phyloP scores from a whole-genome alignment of 129 eudicot species.

The Escallonia rubra region DNA sequence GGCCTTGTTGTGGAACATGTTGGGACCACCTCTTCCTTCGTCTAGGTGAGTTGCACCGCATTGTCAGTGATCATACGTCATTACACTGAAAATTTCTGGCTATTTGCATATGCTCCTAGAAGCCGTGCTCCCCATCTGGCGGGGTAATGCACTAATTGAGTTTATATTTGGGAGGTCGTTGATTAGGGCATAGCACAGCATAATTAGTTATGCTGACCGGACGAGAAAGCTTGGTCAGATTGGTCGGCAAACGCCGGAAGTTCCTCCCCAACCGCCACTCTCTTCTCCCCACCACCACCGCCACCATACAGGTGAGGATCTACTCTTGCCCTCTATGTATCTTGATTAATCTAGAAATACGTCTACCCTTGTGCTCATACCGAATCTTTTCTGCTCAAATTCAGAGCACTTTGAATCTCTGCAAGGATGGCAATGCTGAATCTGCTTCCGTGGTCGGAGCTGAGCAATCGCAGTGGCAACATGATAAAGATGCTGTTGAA shows the following conservation, averaged over 20 bases:
- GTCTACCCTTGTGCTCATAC: not conserved
- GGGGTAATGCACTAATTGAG: no score
- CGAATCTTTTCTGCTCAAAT: not conserved
- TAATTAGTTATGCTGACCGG: constrained; percentile 45
- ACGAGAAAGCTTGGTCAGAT: constrained; percentile 64
- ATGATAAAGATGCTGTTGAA: constrained; percentile 4
- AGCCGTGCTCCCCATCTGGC: no score
- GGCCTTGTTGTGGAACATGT: no score
- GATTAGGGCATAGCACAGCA: no score
- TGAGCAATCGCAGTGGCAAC: constrained; percentile 5
- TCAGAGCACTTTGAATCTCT: constrained; percentile 27
- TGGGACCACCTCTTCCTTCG: no score
- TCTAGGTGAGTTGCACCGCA: no score
- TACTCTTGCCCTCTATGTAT: not conserved
- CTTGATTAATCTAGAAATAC: not conserved
- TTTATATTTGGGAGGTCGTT: no score
- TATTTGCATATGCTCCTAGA: no score
- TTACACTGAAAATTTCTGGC: no score
- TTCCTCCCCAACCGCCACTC: constrained; percentile 69
- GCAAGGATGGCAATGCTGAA: constrained; percentile 28
- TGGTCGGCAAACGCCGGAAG: constrained; percentile 81
- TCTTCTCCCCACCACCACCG: constrained; percentile 27
- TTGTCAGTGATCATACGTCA: no score
- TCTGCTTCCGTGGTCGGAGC: constrained; percentile 8
- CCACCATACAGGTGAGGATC: constrained; percentile 14